These are phyloP conservation scores for Cystoisospora suis DNA, from an alignment of 169 alveolate species.

Conservation along the genomic window DNA sequence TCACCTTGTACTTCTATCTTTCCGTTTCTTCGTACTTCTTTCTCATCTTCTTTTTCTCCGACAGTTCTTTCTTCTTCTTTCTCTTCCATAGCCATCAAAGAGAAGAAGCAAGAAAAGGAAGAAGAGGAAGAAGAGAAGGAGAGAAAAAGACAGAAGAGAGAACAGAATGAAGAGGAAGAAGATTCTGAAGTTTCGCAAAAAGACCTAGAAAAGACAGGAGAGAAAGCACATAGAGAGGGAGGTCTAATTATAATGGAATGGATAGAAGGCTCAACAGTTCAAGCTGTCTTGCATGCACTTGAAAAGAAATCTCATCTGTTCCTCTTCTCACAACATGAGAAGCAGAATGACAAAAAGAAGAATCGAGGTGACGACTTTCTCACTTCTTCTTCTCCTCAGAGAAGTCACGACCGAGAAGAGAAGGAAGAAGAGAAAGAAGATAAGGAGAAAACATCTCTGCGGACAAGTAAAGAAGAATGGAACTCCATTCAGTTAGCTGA, in stretches of 20 bases:
- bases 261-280: conserved; percentile 78
- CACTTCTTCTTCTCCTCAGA: too few species aligned
- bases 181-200: neutral
- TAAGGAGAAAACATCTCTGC: neutral
- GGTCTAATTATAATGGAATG: conserved; percentile 84
- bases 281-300: conserved; percentile 70
- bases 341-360: neutral
- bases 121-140: neutral
- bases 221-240: conserved; percentile 65
- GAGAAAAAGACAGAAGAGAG: neutral
- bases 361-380: too few species aligned
- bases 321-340: neutral
- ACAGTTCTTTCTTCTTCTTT: neutral
- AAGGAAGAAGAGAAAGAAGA: neutral
- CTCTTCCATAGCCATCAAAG: neutral
- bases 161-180: neutral
- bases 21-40: too few species aligned
- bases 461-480: neutral
- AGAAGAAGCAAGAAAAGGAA: neutral
- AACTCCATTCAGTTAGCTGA: too few species aligned
- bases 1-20: too few species aligned
- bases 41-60: too few species aligned
- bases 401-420: neutral
- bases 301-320: neutral
- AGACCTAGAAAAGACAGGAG: neutral